Evolutionary conservation across 495 filamentous ascomycete species (phyloP).

Genomic region (Hypoxylon trugodes): DNA sequence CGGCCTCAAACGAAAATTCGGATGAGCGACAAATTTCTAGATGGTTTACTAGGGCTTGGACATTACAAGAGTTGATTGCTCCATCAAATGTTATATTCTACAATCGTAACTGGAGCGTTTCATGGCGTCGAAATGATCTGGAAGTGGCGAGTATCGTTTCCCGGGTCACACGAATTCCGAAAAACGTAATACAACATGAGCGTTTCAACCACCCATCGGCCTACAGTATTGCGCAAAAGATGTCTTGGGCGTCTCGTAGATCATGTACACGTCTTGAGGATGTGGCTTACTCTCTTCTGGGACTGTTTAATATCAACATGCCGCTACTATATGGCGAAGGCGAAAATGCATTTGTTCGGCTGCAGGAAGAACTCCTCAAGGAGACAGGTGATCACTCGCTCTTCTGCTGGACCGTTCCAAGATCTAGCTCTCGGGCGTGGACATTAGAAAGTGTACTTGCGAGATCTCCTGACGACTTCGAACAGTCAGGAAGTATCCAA

Average conservation of each 20-base stretch:
- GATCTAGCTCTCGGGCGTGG: constrained; percentile 8
- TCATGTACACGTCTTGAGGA: constrained; percentile 41
- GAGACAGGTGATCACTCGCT: constrained; percentile 43
- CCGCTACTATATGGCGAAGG: constrained; percentile 49
- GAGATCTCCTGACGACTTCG: constrained; percentile 24
- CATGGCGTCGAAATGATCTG: constrained; percentile 16
- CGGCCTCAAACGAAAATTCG: background rate
- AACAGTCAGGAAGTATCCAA: background rate
- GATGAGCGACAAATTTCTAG: background rate
- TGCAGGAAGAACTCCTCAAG: constrained; percentile 47
- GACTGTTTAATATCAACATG: constrained; percentile 46
- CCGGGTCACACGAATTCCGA: constrained; percentile 30
- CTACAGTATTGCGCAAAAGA: constrained; percentile 32
- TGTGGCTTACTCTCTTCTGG: constrained; percentile 44
- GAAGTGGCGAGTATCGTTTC: constrained; percentile 5
- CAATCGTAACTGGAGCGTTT: constrained; percentile 32
- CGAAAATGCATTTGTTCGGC: constrained; percentile 37
- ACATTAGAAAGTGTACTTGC: constrained; percentile 33
- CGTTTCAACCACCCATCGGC: background rate
- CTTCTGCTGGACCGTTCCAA: constrained; percentile 40
- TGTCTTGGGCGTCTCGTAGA: constrained; percentile 46
- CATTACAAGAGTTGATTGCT: constrained; percentile 48
- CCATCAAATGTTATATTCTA: constrained; percentile 43
- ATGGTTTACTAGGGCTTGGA: constrained; percentile 49
- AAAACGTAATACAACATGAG: background rate